Base-by-base conservation (phyloP, 2,329 filamentous ascomycete genomes). In the Sordariomycetes sp. region DNA sequence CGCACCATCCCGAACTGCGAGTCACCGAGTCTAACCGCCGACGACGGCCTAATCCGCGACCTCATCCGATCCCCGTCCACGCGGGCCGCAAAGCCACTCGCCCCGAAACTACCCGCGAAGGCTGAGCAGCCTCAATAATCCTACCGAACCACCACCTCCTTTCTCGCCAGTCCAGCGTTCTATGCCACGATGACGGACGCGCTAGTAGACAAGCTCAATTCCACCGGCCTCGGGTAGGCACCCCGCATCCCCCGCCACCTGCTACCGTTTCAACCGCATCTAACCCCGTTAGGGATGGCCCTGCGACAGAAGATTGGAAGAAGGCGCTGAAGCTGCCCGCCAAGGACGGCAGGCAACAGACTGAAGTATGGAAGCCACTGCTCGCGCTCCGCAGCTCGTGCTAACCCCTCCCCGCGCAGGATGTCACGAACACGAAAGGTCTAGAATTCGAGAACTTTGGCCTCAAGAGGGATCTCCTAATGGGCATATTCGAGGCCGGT, bases 401-500 rank as follows among this genome's bases (percentile, higher is more conserved):
- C 58, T 61, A 53, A 35, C 52, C 59, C 25, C 62, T 55, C 66
- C n/a, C 46, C 50, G 48, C 61, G 2, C 62, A 96, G 89, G 94
- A 99, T 88, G 95, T 99, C 61, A 97, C 93, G 59, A 92, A 91
- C 67, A 99, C 93, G 35, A 97, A 97, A 77, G 94, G 94, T 61
- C 80, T 99, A 62, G 94, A 99, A 66, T 99, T 97, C 69, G 95
- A 99, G 74, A 90, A 97, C 65, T 97, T 99, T 71, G 89, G 88
- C 64, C 87, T 99, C 66, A 96, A 96, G 78, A 83, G 94, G 70
- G 90, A 96, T 70, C 78, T 99, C 61, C 84, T 99, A 76, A 99
- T 97, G 93, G 94, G 94, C 62, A 97, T 99, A 64, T 99, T 97
- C 73, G 94, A 99, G 77, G 94, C 94, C 65, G 94, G 94, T 62